Evolutionary conservation across 2,329 filamentous ascomycete genomes (phyloP).

Genomic region (Camillea tinctor): DNA sequence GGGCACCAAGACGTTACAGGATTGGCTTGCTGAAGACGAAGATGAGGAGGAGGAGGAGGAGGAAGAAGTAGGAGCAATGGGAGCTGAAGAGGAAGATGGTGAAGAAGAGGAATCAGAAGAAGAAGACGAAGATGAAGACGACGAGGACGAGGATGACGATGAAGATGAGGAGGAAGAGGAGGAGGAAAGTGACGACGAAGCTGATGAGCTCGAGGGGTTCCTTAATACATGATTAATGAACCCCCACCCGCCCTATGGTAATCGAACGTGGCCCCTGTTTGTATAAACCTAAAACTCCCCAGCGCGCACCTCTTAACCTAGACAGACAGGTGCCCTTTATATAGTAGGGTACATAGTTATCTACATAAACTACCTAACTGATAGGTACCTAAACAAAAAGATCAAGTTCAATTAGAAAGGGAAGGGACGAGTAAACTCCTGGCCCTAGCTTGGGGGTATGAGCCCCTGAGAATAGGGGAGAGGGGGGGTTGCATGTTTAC

Average conservation of each 20-base stretch:
- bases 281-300: background rate
- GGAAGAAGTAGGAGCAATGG: conserved; percentile 44
- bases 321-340: no score
- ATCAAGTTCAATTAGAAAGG: no score
- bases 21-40: conserved; percentile 81
- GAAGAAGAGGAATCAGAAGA: conserved; percentile 46
- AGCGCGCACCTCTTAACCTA: no score
- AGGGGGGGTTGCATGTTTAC: no score
- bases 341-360: no score
- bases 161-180: conserved; percentile 38
- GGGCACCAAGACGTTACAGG: conserved; percentile 77
- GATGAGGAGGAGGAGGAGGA: conserved; percentile 56
- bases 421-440: no score
- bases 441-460: no score
- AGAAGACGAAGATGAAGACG: conserved; percentile 46
- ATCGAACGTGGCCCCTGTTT: background rate
- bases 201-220: conserved; percentile 39
- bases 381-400: no score
- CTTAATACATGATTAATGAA: conserved; percentile 33
- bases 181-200: conserved; percentile 43
- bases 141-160: conserved; percentile 40
- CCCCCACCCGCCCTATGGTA: no score
- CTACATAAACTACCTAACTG: no score
- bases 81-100: conserved; percentile 47
- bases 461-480: no score